phyloP scores from a whole-genome alignment of 148 eudicot species.

The Vaccinium corymbosum region DNA sequence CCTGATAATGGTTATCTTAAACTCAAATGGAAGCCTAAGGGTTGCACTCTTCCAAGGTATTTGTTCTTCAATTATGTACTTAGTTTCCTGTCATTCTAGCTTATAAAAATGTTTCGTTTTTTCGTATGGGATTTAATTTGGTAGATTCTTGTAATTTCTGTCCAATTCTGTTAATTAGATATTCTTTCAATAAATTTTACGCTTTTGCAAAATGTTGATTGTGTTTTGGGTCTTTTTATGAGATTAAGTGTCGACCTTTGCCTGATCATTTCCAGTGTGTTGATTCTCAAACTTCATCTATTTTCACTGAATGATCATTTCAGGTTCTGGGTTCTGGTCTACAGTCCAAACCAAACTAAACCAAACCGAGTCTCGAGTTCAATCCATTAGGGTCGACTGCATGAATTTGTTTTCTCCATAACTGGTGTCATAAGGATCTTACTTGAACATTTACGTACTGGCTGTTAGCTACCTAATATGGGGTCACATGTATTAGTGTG shows the following conservation, averaged over 20 bases:
- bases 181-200: background rate
- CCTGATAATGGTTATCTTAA: slow-evolving; percentile 58
- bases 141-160: background rate
- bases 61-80: no score
- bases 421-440: background rate
- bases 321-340: background rate
- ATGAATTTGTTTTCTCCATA: background rate
- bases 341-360: background rate
- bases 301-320: background rate
- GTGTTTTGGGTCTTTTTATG: background rate
- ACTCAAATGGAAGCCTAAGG: slow-evolving; percentile 73
- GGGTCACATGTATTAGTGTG: no score
- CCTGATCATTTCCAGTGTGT: background rate
- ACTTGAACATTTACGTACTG: background rate
- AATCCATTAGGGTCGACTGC: background rate
- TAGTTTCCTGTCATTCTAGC: background rate
- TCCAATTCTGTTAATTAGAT: background rate
- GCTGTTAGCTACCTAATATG: background rate
- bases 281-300: background rate
- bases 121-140: background rate
- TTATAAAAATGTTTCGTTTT: background rate
- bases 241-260: background rate
- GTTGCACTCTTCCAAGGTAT: slow-evolving; percentile 66
- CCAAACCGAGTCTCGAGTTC: background rate
- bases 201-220: background rate